Evolutionary conservation across 2,329 filamentous ascomycete genomes (phyloP), one percentile per base, ranked within the genome.

Genomic region (Pseudogymnoascus pannorum): DNA sequence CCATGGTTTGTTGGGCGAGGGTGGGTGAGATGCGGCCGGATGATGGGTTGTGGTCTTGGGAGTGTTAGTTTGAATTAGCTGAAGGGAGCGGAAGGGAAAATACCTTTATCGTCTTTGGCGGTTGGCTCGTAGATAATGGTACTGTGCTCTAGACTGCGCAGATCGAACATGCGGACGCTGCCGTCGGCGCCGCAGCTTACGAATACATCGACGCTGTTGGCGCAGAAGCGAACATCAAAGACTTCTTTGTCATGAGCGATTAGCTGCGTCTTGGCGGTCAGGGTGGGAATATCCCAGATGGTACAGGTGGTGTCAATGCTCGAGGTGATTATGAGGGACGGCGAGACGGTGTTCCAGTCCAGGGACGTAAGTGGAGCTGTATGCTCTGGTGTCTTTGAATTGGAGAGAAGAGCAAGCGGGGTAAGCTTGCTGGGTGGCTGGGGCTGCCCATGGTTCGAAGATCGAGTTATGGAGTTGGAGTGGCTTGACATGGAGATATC

Each of bases 241-340:
- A 99, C 94, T 75, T 99, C 94, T 75, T 97, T 97, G 77, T 99
- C 94, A 74, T 99, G 94, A 18, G 94, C 94, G 75, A 99, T 99
- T 51, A 99, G 80, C 74, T 99, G 94, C 1, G 94, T 99, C 77
- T 99, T 99, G 59, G 94, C 94, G 0, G 94, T 99, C 65, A 99
- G 80, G 1, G 94, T 97, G 3, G 94, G 94, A 61, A 99, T 99
- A 73, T 99, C 94, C 94, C 94, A 99, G 67, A 99, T 99, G 4
- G 94, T 99, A 76, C 94, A 99, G 5, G 94, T 99, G 1, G 94
- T 99, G 72, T 99, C 94, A 71, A 99, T 99, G 73, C 92, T 97
- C 3, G 92, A 97, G 1, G 94, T 99, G 70, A 99, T 99, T 72
- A 99, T 99, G 60, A 99, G 80, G 73, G 93, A 97, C 0, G 94